Percentiles rank a stretch among this genome's conserved stretches.
Evolutionary conservation across 257 asterid species (phyloP).

Genomic region (Gentiana straminea): DNA sequence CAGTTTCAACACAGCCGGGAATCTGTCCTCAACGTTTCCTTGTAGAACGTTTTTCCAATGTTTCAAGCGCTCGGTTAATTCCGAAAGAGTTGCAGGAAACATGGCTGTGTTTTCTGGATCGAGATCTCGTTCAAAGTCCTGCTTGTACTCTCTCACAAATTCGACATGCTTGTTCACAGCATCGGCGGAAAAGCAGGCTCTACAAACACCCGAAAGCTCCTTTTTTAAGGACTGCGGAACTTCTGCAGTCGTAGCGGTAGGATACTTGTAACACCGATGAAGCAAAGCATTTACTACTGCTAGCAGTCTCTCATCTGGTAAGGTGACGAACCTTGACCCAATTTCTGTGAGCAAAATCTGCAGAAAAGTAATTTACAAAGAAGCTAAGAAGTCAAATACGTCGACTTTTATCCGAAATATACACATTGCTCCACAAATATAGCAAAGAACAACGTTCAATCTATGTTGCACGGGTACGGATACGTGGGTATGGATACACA

Average conservation of each 20-base stretch:
- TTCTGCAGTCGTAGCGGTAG: conserved; percentile 97
- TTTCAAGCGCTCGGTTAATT: conserved; percentile 82
- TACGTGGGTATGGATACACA: too few relatives aligned
- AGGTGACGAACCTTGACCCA: conserved; percentile 90
- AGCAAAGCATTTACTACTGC: conserved; percentile 98
- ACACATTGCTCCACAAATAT: neutral
- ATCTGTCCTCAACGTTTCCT: conserved; percentile 94
- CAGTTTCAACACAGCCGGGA: conserved; percentile 91
- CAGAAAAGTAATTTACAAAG: conserved; percentile 1
- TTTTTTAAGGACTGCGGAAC: conserved; percentile 96
- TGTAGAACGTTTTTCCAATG: conserved; percentile 98
- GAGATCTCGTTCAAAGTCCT: conserved; percentile 94
- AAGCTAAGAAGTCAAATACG: neutral
- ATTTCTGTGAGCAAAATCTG: conserved; percentile 94
- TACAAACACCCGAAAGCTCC: conserved; percentile 99
- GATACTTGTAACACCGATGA: conserved; percentile 98
- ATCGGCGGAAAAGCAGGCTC: conserved; percentile 98
- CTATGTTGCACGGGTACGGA: too few relatives aligned
- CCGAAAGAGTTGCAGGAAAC: conserved; percentile 90
- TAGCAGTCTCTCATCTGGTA: conserved; percentile 95
- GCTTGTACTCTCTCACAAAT: conserved; percentile 94
- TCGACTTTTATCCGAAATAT: neutral
- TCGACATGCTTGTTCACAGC: conserved; percentile 99
- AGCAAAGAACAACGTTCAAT: neutral
- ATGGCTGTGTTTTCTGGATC: conserved; percentile 94